These are phyloP conservation scores for Nitzschia sp. DNA, from an alignment of 108 stramenopile species.

Conservation along the genomic window DNA sequence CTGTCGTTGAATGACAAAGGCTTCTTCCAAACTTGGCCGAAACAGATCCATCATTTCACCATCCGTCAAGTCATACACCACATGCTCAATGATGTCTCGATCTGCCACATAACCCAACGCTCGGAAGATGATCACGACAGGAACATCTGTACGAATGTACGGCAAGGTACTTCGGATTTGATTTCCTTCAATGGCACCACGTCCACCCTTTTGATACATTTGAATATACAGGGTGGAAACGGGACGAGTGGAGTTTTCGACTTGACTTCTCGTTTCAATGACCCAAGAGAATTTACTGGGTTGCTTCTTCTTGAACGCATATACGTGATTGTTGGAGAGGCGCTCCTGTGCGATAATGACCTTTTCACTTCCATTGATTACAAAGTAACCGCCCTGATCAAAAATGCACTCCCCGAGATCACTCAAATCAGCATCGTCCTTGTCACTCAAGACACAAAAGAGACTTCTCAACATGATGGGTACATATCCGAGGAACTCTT, in stretches of 20 bases:
- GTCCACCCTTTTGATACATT: conserved; percentile 96
- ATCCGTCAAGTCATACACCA: conserved; percentile 98
- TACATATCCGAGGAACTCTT: conserved; percentile 95
- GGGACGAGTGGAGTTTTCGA: conserved; percentile 91
- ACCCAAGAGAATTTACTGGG: conserved; percentile 96
- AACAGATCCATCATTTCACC: conserved; percentile 97
- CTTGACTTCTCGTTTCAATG: conserved; percentile 93
- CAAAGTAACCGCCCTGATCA: conserved; percentile 99
- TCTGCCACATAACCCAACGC: conserved; percentile 97
- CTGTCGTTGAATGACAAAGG: conserved; percentile 92
- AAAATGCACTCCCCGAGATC: conserved; percentile 99
- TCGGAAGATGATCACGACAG: conserved; percentile 98
- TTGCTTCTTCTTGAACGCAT: conserved; percentile 97
- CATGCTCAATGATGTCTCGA: conserved; percentile 96
- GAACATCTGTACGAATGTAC: conserved; percentile 96
- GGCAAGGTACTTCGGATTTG: conserved; percentile 95
- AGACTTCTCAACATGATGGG: conserved; percentile 97
- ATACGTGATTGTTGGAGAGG: conserved; percentile 98
- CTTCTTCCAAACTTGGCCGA: conserved; percentile 95
- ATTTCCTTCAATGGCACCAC: conserved; percentile 89
- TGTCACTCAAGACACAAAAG: conserved; percentile 94
- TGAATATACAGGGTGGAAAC: conserved; percentile 93
- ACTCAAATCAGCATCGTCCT: conserved; percentile 93
- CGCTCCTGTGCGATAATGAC: conserved; percentile 99
- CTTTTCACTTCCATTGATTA: conserved; percentile 99